A percentile compares a stretch with the other conserved stretches of the same genome.
phyloP scores from a whole-genome alignment of 78 protist genomes.

The Polysphondylium violaceum region DNA sequence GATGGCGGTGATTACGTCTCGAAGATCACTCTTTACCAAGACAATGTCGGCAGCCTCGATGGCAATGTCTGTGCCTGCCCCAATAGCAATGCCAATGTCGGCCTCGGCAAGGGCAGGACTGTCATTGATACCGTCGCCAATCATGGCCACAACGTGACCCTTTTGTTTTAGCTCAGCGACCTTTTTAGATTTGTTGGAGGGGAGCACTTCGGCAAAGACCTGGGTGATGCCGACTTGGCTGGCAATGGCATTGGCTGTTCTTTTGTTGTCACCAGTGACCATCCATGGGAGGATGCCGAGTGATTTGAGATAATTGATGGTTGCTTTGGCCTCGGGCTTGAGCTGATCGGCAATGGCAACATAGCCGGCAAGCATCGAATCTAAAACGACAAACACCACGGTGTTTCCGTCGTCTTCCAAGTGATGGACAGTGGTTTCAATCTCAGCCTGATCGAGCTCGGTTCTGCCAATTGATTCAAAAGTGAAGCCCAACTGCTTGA shows the following conservation, averaged over 20 bases:
- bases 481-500: not conserved
- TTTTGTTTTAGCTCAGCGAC: slow-evolving; percentile 85
- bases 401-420: slow-evolving; percentile 82
- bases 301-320: slow-evolving; percentile 53
- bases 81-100: slow-evolving; percentile 94
- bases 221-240: slow-evolving; percentile 67
- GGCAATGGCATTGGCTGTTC: slow-evolving; percentile 85
- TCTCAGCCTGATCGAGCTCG: not conserved
- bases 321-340: slow-evolving; percentile 86
- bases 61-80: slow-evolving; percentile 94
- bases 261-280: slow-evolving; percentile 94
- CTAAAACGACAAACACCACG: slow-evolving; percentile 71
- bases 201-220: slow-evolving; percentile 92
- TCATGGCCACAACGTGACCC: slow-evolving; percentile 89
- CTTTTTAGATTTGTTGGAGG: slow-evolving; percentile 86
- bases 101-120: slow-evolving; percentile 91
- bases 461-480: not conserved
- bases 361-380: slow-evolving; percentile 42
- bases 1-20: slow-evolving; percentile 90
- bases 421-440: not conserved
- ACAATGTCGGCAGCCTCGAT: slow-evolving; percentile 95
- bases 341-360: slow-evolving; percentile 79
- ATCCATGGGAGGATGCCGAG: slow-evolving; percentile 81
- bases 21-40: slow-evolving; percentile 79
- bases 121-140: slow-evolving; percentile 97